Base-by-base conservation (phyloP, 139 green algal species). In the Coelastrella sp. region DNA sequence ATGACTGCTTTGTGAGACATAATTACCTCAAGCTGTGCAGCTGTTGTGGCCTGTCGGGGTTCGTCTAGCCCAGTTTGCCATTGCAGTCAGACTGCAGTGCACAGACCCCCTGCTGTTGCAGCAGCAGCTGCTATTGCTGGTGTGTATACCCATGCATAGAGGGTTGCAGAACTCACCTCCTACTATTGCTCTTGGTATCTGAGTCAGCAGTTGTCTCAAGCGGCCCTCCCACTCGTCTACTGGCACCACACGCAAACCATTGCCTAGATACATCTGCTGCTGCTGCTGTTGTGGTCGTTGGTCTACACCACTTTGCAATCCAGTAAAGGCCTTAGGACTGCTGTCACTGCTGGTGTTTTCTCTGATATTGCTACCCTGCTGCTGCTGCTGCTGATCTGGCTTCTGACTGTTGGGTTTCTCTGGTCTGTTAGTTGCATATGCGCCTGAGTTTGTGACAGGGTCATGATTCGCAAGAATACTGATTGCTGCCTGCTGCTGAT, bases 381-480 rank as follows among this genome's bases (percentile, higher is more conserved):
- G 72, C 85, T 90, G 85, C 73, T 84, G 85, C 85, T 90, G 85
- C 58, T 90, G 73, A 11, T 84, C 73, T 10, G 8, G 49, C 19
- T 84, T 57, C 58, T 78, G 85, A 6, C 78, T 84, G 63, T 12
- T 66, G 24, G 82, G 65, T n/a, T 63, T 86, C n/a, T 73, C 81
- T 49, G 82, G 82, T 56, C 84, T 83, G 73, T 90, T 90, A 12
- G 85, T 90, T 8, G 85, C 74, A 49, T 90, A 84, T 0, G 74
- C 74, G 6, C 84, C 84, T 7, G 84, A 88, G 66, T 88, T 80
- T 25, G 84, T 88, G 7, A 88, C 84, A n/a, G 84, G 84, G 68
- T 88, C 84, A 10, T 73, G 56, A 6, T 73, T 20, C 14, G 15
- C 17, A 12, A 90, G 58, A 7, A 90, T 90, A 24, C 59, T 19